Conservation (phyloP, 2,329 filamentous ascomycete genomes). For the Calonectria henricotiae region DNA sequence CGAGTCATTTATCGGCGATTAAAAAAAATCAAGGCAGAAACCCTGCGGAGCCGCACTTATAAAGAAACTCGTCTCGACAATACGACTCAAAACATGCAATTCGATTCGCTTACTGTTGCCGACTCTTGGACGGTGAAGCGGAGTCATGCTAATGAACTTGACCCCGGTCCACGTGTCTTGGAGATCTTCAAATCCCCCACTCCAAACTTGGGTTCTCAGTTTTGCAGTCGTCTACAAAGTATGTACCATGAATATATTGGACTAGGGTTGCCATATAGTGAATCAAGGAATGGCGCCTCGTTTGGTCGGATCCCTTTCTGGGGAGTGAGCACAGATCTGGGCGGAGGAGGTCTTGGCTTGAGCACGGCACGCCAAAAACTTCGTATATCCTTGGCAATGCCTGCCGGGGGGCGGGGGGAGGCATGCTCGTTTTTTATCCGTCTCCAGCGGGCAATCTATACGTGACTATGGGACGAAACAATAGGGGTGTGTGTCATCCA, state of each 20-base stretch:
- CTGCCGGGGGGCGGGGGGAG: conserved; percentile 12
- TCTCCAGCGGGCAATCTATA: conserved; percentile 27
- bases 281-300: conserved; percentile 8
- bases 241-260: conserved; percentile 7
- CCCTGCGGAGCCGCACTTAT: background rate
- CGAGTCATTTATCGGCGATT: background rate
- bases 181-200: conserved; percentile 28
- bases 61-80: background rate
- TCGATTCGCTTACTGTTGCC: conserved; percentile 1
- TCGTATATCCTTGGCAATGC: background rate
- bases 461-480: conserved; percentile 28
- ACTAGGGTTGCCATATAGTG: conserved; percentile 13
- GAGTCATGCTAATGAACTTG: conserved; percentile 11
- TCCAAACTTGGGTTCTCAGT: background rate
- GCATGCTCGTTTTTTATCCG: conserved; percentile 23
- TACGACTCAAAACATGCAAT: conserved; percentile 12
- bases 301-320: conserved; percentile 29
- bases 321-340: conserved; percentile 33
- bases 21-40: background rate
- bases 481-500: conserved; percentile 25
- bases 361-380: conserved; percentile 8
- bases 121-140: conserved; percentile 17
- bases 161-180: conserved; percentile 16
- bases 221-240: background rate
- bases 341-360: conserved; percentile 26